Conservation (phyloP, 805 yeast species). For the Yamadazyma paraphyllophila region DNA sequence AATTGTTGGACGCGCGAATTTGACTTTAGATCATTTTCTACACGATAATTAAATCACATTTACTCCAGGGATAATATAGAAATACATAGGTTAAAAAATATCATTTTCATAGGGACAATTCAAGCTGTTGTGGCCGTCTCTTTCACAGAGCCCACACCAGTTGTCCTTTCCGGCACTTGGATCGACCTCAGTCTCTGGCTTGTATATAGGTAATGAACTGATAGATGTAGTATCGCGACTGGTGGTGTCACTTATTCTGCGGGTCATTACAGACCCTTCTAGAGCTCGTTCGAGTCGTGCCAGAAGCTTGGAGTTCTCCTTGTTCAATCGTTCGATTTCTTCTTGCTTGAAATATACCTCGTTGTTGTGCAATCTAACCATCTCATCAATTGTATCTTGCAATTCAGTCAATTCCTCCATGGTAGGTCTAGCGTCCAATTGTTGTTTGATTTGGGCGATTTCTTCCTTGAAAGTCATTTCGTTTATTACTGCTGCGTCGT, state of each 20-base stretch:
- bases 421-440: conserved; percentile 40
- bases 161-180: conserved; percentile 70
- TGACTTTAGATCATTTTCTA: neutral
- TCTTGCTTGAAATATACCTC: conserved; percentile 29
- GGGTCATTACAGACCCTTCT: conserved; percentile 10
- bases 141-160: conserved; percentile 95
- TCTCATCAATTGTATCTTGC: conserved; percentile 41
- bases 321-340: conserved; percentile 21
- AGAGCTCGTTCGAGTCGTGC: conserved; percentile 19
- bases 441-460: conserved; percentile 28
- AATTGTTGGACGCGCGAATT: too few relatives aligned
- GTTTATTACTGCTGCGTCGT: conserved; percentile 13
- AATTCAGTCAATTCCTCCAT: conserved; percentile 42
- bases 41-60: neutral
- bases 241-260: conserved; percentile 8
- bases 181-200: conserved; percentile 50
- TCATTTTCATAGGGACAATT: conserved; percentile 85
- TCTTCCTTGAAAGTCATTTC: conserved; percentile 15
- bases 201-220: conserved; percentile 42
- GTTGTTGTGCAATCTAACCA: conserved; percentile 37
- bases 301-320: conserved; percentile 22
- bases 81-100: conserved; percentile 32
- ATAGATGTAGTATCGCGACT: conserved; percentile 12
- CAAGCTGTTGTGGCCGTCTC: conserved; percentile 81
- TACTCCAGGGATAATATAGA: neutral